A percentile compares a stretch with the other conserved stretches of the same genome.
Conservation (phyloP, 2,329 filamentous ascomycete genomes). For the Tolypocladium paradoxum region DNA sequence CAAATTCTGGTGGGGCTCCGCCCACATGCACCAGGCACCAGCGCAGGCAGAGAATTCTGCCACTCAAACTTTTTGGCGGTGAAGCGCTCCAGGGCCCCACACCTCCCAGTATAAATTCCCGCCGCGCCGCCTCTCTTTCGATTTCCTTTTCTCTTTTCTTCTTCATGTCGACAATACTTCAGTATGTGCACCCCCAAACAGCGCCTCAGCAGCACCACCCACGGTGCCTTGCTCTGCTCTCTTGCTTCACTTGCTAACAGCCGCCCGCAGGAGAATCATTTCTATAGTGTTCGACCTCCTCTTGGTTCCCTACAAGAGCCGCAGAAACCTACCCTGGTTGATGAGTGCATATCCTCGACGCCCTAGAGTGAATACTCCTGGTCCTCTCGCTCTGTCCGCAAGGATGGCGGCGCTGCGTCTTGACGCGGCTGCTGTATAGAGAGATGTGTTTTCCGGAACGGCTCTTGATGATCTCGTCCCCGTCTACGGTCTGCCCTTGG, state of each 20-base stretch:
- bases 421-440: conserved; percentile 53
- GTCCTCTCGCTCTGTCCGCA: conserved; percentile 50
- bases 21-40: not conserved
- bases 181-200: conserved; percentile 30
- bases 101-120: conserved; percentile 28
- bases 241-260: conserved; percentile 10
- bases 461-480: conserved; percentile 82
- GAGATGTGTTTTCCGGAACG: conserved; percentile 35
- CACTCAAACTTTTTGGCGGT: conserved; percentile 11
- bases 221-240: not conserved
- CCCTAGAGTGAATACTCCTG: conserved; percentile 73
- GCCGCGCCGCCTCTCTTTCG: conserved; percentile 17
- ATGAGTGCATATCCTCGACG: conserved; percentile 79
- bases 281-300: conserved; percentile 94
- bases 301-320: conserved; percentile 88
- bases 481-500: conserved; percentile 61
- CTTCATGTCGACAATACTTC: conserved; percentile 54
- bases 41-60: conserved; percentile 5
- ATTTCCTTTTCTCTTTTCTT: conserved; percentile 37
- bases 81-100: conserved; percentile 1
- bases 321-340: conserved; percentile 93
- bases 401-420: conserved; percentile 42
- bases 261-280: conserved; percentile 65
- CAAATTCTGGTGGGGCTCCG: not conserved
- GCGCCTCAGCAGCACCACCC: conserved; percentile 2